Conservation (phyloP, 768 basidiomycete species). For the Gautieria morchelliformis region DNA sequence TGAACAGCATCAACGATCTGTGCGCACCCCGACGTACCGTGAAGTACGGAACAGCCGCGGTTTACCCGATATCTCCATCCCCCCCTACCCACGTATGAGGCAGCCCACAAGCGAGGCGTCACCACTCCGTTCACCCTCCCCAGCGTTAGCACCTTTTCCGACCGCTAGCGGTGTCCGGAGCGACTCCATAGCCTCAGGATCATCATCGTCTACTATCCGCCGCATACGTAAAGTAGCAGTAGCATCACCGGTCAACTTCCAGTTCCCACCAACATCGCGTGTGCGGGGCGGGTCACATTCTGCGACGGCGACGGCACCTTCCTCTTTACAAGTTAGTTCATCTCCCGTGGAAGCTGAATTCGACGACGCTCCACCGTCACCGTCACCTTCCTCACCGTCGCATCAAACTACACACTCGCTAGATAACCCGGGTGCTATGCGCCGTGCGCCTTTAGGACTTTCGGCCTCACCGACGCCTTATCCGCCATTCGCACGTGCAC, state of each 20-base stretch:
- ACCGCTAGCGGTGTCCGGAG: conserved; percentile 7
- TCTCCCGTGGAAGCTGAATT: neutral
- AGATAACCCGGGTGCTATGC: conserved; percentile 20
- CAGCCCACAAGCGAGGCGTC: conserved; percentile 13
- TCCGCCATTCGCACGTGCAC: conserved; percentile 23
- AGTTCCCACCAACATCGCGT: conserved; percentile 22
- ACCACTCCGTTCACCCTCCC: conserved; percentile 8
- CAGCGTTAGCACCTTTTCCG: conserved; percentile 19
- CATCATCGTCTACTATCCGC: conserved; percentile 21
- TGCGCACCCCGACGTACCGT: conserved; percentile 15
- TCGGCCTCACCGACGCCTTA: conserved; percentile 8
- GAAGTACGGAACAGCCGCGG: conserved; percentile 24
- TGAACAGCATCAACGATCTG: neutral
- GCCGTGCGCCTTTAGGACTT: neutral
- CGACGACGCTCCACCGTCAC: neutral
- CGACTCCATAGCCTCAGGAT: conserved; percentile 13
- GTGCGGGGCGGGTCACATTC: neutral
- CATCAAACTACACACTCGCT: conserved; percentile 52
- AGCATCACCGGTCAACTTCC: conserved; percentile 24
- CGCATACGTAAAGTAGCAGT: conserved; percentile 13
- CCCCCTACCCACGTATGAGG: conserved; percentile 16
- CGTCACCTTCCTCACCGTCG: conserved; percentile 20
- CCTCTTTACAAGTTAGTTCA: neutral
- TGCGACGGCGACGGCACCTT: neutral
- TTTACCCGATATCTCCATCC: conserved; percentile 32